These are phyloP conservation scores for Neurospora hispaniola DNA, from an alignment of 495 filamentous ascomycete genomes.

Conservation along the genomic window DNA sequence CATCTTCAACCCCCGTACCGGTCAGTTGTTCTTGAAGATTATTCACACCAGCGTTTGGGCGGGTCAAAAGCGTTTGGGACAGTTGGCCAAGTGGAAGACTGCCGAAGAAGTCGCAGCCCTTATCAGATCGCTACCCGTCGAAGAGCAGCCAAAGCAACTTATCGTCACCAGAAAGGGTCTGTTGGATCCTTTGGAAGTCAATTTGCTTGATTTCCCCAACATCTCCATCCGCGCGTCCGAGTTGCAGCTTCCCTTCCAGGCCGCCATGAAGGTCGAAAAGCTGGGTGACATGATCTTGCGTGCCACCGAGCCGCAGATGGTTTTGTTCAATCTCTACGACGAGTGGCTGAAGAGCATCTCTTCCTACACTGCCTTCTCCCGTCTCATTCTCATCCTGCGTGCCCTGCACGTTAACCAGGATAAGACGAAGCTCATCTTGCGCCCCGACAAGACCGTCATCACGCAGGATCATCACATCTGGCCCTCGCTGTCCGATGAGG, in stretches of 20 bases:
- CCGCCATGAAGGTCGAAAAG: slow-evolving; percentile 99
- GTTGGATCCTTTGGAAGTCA: slow-evolving; percentile 93
- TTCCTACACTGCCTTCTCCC: slow-evolving; percentile 96
- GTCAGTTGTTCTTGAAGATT: slow-evolving; percentile 97
- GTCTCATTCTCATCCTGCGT: slow-evolving; percentile 87
- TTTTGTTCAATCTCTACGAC: slow-evolving; percentile 97
- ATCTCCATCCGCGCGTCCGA: slow-evolving; percentile 98
- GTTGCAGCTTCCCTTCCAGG: slow-evolving; percentile 96
- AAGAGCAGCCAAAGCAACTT: slow-evolving; percentile 98
- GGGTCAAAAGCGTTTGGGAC: slow-evolving; percentile 96
- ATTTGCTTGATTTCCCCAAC: slow-evolving; percentile 96
- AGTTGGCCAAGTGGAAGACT: slow-evolving; percentile 99
- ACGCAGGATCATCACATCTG: slow-evolving; percentile 99
- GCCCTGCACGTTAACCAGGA: slow-evolving; percentile 96
- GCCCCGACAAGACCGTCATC: slow-evolving; percentile 98
- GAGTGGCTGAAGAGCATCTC: slow-evolving; percentile 99
- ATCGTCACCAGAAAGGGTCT: slow-evolving; percentile 98
- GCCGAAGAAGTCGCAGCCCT: slow-evolving; percentile 98
- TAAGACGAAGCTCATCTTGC: slow-evolving; percentile 92
- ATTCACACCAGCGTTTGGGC: slow-evolving; percentile 99
- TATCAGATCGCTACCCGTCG: slow-evolving; percentile 91
- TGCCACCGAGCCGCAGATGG: slow-evolving; percentile 98
- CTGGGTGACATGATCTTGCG: slow-evolving; percentile 98
- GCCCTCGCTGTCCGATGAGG: slow-evolving; percentile 88
- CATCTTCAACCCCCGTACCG: slow-evolving; percentile 98